phyloP scores from a whole-genome alignment of 345 rosid species.

The Brassica incana region DNA sequence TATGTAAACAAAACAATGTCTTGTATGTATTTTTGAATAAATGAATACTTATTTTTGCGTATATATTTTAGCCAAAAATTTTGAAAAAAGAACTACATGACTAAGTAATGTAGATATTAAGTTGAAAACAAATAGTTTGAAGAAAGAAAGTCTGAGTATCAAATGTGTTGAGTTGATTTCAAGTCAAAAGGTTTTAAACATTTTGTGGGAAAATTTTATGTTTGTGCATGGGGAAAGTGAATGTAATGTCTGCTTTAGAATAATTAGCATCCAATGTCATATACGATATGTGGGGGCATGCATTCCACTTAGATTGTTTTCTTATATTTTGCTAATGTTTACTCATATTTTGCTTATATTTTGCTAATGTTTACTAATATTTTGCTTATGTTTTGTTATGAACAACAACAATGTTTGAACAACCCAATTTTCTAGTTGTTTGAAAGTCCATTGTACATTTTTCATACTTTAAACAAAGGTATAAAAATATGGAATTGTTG shows the following conservation, averaged over 20 bases:
- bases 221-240: too few relatives aligned
- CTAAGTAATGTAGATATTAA: not conserved
- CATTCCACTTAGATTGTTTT: too few relatives aligned
- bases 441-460: not conserved
- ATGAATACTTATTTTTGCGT: too few relatives aligned
- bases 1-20: too few relatives aligned
- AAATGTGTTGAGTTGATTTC: not conserved
- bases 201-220: too few relatives aligned
- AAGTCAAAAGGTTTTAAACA: too few relatives aligned
- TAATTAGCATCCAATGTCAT: too few relatives aligned
- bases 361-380: not conserved
- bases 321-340: too few relatives aligned
- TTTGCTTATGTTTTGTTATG: not conserved
- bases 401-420: not conserved
- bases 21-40: too few relatives aligned
- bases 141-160: not conserved
- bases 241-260: too few relatives aligned
- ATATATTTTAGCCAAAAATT: too few relatives aligned
- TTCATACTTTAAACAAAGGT: not conserved
- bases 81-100: not conserved
- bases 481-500: not conserved
- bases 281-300: too few relatives aligned
- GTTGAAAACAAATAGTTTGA: not conserved
- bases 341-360: not conserved
- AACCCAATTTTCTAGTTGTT: not conserved